Conservation (phyloP, 306 rosid species). For the Alnus glutinosa region DNA sequence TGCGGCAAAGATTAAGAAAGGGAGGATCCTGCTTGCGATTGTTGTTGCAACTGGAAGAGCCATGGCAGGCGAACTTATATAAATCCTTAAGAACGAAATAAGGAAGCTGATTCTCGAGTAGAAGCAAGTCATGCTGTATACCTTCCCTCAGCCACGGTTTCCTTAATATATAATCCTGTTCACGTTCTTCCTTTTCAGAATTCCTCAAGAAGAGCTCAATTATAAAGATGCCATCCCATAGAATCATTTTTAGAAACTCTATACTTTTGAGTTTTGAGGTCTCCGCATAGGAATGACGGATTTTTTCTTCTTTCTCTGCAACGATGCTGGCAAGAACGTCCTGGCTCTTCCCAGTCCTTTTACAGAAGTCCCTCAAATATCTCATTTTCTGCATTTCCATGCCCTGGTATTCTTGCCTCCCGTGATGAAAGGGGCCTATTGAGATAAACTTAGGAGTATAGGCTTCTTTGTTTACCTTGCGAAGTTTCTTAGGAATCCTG, state of each 20-base stretch:
- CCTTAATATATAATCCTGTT: slow-evolving; percentile 33
- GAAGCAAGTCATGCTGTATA: slow-evolving; percentile 42
- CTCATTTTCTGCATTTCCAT: slow-evolving; percentile 6
- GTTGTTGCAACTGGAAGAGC: too few species aligned
- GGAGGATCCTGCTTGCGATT: too few species aligned
- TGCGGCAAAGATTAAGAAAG: too few species aligned
- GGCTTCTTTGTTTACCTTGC: slow-evolving; percentile 15
- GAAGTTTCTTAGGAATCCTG: slow-evolving; percentile 29
- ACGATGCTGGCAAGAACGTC: not conserved
- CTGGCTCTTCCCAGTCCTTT: rapidly evolving
- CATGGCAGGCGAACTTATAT: slow-evolving; percentile 3
- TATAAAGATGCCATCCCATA: slow-evolving; percentile 33
- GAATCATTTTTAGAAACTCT: not conserved
- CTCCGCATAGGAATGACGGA: not conserved
- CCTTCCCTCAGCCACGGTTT: slow-evolving; percentile 44
- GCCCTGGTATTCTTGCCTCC: slow-evolving; percentile 12
- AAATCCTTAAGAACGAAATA: slow-evolving; percentile 34
- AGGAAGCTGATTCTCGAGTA: slow-evolving; percentile 62
- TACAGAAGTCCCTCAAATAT: not conserved
- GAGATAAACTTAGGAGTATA: slow-evolving; percentile 29
- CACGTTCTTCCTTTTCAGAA: not conserved
- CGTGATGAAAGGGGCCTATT: slow-evolving; percentile 30
- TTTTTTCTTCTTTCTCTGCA: not conserved
- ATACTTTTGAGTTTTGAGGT: too few species aligned
- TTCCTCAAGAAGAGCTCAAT: slow-evolving; percentile 40